These are phyloP conservation scores for Dipteronia dyeriana DNA, from an alignment of 345 rosid species.

Conservation along the genomic window DNA sequence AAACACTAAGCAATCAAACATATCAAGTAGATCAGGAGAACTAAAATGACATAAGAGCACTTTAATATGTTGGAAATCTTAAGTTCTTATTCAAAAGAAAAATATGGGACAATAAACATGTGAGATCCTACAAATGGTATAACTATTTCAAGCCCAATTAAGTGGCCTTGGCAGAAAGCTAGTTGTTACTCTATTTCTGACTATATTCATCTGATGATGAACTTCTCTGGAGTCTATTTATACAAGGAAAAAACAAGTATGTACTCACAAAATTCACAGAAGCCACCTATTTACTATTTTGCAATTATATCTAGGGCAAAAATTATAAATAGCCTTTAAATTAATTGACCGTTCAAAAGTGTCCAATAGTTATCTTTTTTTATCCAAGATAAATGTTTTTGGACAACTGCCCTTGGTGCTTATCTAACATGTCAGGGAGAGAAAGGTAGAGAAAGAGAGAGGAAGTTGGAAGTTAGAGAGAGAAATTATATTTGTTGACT, in stretches of 20 bases:
- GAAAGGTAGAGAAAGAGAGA: no score
- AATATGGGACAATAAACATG: background rate
- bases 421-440: no score
- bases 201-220: background rate
- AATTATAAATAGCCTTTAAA: no score
- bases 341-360: no score
- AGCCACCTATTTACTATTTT: background rate
- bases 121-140: background rate
- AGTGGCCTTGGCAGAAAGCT: background rate
- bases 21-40: background rate
- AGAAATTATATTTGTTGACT: no score
- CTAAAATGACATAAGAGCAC: background rate
- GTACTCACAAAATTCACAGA: background rate
- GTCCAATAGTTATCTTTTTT: no score
- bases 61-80: background rate
- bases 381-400: no score
- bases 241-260: background rate
- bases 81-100: background rate
- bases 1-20: background rate
- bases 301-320: no score
- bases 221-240: background rate
- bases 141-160: background rate
- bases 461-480: no score
- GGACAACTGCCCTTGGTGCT: no score
- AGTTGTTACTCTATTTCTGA: background rate